Conservation (phyloP, 768 basidiomycete genomes). For the Baorangia bicolor region DNA sequence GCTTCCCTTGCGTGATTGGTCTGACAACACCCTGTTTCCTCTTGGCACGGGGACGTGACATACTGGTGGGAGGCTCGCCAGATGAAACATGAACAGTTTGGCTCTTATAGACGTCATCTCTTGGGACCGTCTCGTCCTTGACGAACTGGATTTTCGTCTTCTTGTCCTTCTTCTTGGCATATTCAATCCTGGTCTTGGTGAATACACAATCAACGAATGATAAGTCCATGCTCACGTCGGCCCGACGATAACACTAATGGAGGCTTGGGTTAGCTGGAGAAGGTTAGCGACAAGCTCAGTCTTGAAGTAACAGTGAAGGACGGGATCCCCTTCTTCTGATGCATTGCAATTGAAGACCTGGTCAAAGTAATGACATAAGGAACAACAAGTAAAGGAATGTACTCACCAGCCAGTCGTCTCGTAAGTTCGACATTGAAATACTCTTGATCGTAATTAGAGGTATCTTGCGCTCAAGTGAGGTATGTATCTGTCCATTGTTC, state of each 20-base stretch:
- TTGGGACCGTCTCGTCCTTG: slow-evolving; percentile 82
- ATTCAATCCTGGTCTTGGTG: slow-evolving; percentile 65
- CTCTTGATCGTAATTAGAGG: slow-evolving; percentile 84
- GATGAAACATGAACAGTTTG: slow-evolving; percentile 85
- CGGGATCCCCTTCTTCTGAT: slow-evolving; percentile 92
- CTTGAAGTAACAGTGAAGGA: slow-evolving; percentile 92
- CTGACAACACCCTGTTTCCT: slow-evolving; percentile 84
- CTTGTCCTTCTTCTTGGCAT: slow-evolving; percentile 98
- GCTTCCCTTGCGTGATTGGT: slow-evolving; percentile 83
- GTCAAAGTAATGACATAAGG: slow-evolving; percentile 7
- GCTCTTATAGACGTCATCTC: slow-evolving; percentile 90
- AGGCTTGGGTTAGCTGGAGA: slow-evolving; percentile 75
- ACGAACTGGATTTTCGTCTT: slow-evolving; percentile 79
- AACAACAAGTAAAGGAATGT: not conserved
- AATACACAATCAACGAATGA: slow-evolving; percentile 3
- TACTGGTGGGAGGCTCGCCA: slow-evolving; percentile 81
- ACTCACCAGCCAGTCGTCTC: slow-evolving; percentile 93
- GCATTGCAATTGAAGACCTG: slow-evolving; percentile 76
- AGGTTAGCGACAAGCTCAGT: slow-evolving; percentile 88
- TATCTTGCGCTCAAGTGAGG: slow-evolving; percentile 80
- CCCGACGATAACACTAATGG: slow-evolving; percentile 67
- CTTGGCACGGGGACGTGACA: slow-evolving; percentile 81
- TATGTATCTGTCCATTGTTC: slow-evolving; percentile 61
- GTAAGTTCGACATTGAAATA: slow-evolving; percentile 81
- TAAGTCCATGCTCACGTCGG: slow-evolving; percentile 61